Evolutionary conservation across 139 green algal genomes (phyloP).

Genomic region (Tetratostichococcus sp.): DNA sequence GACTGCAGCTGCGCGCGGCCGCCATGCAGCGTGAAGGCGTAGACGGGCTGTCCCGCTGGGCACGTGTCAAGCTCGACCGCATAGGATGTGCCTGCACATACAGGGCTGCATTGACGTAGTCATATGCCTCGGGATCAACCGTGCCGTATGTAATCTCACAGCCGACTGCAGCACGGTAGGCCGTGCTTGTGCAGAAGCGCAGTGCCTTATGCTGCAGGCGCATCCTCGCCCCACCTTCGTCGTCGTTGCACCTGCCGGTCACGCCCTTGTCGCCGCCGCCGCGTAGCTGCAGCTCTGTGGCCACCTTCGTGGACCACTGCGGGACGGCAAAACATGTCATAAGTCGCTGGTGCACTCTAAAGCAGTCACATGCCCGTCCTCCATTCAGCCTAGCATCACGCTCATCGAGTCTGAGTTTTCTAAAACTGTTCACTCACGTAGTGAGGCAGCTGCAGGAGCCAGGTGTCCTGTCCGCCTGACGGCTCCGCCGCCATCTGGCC

Average conservation of each 20-base stretch:
- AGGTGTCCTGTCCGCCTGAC: neutral
- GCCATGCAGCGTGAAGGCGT: neutral
- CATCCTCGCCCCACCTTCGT: too few relatives aligned
- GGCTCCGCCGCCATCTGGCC: neutral
- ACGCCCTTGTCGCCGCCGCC: too few relatives aligned
- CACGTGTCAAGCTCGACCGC: neutral
- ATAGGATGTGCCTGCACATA: neutral
- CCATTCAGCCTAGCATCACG: too few relatives aligned
- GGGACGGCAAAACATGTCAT: too few relatives aligned
- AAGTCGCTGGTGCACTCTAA: too few relatives aligned
- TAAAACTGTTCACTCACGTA: neutral
- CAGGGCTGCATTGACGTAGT: too few relatives aligned
- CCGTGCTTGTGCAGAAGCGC: too few relatives aligned
- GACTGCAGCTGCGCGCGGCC: neutral
- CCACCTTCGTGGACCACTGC: neutral
- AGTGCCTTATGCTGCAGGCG: neutral
- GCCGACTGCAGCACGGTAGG: too few relatives aligned
- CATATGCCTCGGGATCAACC: too few relatives aligned
- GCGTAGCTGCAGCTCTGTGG: neutral
- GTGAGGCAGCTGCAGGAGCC: neutral
- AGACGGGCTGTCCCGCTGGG: neutral
- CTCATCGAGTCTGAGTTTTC: too few relatives aligned
- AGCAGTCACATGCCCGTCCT: too few relatives aligned
- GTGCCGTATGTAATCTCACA: too few relatives aligned
- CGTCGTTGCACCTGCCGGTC: neutral